Evolutionary conservation across 805 yeast genomes (phyloP).

Genomic region (Nakazawaea anatomiae): DNA sequence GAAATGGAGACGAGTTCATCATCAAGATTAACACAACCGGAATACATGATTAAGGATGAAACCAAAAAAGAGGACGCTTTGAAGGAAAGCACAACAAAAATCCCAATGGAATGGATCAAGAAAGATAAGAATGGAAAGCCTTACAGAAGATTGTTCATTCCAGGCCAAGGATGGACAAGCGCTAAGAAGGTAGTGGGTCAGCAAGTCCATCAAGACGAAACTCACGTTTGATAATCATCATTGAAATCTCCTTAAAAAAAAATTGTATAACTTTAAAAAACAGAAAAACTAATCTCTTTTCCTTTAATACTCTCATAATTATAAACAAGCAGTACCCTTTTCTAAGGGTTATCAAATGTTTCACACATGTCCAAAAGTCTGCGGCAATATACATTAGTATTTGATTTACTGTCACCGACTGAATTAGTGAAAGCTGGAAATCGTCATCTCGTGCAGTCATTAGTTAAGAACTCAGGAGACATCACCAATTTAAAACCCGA

Average conservation of each 20-base stretch:
- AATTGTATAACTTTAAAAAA: too few species aligned
- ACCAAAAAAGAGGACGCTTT: conserved; percentile 1
- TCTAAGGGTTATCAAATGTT: neutral
- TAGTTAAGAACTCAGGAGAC: conserved; percentile 5
- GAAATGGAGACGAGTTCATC: too few species aligned
- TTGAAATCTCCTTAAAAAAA: too few species aligned
- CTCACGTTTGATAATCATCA: neutral
- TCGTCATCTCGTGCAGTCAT: conserved; percentile 16
- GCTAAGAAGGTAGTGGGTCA: conserved; percentile 15
- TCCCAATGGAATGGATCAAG: conserved; percentile 8
- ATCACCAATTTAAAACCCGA: neutral
- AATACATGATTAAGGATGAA: neutral
- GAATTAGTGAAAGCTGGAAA: conserved; percentile 15
- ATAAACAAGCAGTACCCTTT: neutral
- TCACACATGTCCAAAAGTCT: neutral
- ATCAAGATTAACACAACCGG: too few species aligned
- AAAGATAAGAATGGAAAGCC: conserved; percentile 32
- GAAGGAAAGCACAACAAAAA: neutral
- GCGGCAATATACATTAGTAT: conserved; percentile 17
- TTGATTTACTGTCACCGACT: conserved; percentile 23
- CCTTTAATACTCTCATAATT: neutral
- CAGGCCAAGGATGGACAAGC: conserved; percentile 46
- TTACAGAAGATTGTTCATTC: conserved; percentile 38
- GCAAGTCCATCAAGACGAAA: too few species aligned
- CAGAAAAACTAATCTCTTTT: neutral